These are phyloP conservation scores for Pythium rishiriense DNA, from an alignment of 352 stramenopile genomes.

Conservation along the genomic window DNA sequence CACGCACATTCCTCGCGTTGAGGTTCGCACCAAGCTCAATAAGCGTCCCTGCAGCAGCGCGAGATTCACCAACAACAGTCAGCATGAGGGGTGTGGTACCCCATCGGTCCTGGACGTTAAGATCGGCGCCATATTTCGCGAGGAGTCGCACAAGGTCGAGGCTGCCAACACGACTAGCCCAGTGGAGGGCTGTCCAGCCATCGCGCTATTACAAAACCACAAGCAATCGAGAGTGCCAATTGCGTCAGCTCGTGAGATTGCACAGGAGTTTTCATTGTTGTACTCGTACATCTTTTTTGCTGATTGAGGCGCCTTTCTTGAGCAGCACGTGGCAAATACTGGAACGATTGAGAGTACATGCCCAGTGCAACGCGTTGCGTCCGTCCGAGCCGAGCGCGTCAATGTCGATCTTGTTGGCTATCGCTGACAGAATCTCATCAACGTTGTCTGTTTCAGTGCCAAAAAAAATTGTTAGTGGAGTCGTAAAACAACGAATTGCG, in stretches of 20 bases:
- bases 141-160: constrained; percentile 76
- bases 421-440: constrained; percentile 64
- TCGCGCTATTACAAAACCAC: constrained; percentile 38
- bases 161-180: constrained; percentile 74
- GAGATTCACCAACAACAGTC: constrained; percentile 71
- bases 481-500: no score
- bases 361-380: constrained; percentile 81
- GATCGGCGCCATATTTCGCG: constrained; percentile 70
- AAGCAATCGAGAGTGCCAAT: background rate
- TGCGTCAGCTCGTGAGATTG: no score
- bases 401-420: constrained; percentile 76
- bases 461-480: no score
- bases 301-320: constrained; percentile 76
- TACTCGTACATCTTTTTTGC: constrained; percentile 64
- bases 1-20: constrained; percentile 63
- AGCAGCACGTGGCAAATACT: constrained; percentile 82
- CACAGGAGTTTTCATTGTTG: background rate
- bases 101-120: constrained; percentile 78
- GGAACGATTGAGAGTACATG: constrained; percentile 69
- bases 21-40: constrained; percentile 76
- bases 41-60: constrained; percentile 49
- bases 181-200: constrained; percentile 77
- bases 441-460: constrained; percentile 50
- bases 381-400: constrained; percentile 71
- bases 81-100: constrained; percentile 80